phyloP scores from a whole-genome alignment of 768 basidiomycete species.

The Serendipita vermifera region DNA sequence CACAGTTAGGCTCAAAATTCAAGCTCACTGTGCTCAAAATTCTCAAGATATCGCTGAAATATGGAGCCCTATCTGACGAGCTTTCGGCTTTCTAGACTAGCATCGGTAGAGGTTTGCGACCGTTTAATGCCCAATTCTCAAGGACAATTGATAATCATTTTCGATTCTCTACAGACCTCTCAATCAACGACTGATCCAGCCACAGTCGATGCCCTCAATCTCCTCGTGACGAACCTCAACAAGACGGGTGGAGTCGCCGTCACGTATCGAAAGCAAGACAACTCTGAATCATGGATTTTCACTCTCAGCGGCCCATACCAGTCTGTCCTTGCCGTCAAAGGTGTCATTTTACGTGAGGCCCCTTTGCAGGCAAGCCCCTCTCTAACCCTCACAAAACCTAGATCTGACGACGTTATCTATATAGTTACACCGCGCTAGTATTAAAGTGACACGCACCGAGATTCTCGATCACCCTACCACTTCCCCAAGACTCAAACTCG shows the following conservation, averaged over 20 bases:
- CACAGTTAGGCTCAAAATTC: too few species aligned
- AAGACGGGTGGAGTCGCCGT: not conserved
- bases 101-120: not conserved
- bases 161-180: not conserved
- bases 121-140: not conserved
- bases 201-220: conserved; percentile 2
- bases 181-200: not conserved
- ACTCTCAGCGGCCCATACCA: conserved; percentile 83
- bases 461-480: conserved; percentile 76
- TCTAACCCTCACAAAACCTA: conserved; percentile 15
- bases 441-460: conserved; percentile 86
- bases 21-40: not conserved
- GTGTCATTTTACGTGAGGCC: conserved; percentile 78
- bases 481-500: conserved; percentile 65
- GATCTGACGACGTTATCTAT: conserved; percentile 13
- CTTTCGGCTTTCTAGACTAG: conserved; percentile 2
- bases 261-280: not conserved
- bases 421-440: conserved; percentile 43
- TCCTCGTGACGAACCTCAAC: not conserved
- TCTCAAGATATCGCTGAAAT: not conserved
- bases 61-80: conserved; percentile 7
- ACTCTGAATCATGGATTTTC: conserved; percentile 51
- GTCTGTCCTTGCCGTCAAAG: conserved; percentile 82
- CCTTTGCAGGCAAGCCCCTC: conserved; percentile 54
- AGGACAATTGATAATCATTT: not conserved